Conservation (phyloP, 2,329 filamentous ascomycete species). For the Venturia aucupariae region DNA sequence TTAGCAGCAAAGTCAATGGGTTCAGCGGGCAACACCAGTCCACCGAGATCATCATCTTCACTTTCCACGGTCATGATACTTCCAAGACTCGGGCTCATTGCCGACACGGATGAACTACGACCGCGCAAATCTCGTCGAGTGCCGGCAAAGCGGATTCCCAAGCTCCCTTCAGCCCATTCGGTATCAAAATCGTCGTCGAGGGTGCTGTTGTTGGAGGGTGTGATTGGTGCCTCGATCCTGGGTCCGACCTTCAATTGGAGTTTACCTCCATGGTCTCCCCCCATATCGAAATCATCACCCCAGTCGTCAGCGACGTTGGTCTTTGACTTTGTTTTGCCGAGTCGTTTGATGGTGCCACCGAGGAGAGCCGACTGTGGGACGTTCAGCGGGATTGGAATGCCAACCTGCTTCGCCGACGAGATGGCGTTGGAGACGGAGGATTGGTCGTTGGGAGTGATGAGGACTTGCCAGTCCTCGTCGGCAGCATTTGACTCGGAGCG, state of each 20-base stretch:
- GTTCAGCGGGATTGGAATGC: constrained; percentile 81
- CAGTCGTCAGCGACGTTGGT: constrained; percentile 40
- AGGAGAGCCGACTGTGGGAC: constrained; percentile 82
- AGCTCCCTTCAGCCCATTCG: constrained; percentile 86
- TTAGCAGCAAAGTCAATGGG: constrained; percentile 76
- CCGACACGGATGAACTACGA: constrained; percentile 78
- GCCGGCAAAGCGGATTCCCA: constrained; percentile 83
- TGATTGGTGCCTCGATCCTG: constrained; percentile 1
- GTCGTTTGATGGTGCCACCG: constrained; percentile 84
- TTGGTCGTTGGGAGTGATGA: constrained; percentile 77
- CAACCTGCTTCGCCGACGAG: constrained; percentile 74
- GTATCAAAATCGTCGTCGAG: constrained; percentile 63
- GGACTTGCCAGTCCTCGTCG: constrained; percentile 82
- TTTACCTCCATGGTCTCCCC: constrained; percentile 19
- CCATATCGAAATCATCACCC: constrained; percentile 32
- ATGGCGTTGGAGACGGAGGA: constrained; percentile 77
- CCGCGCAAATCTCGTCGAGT: constrained; percentile 73
- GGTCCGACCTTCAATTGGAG: constrained; percentile 32
- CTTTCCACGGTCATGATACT: constrained; percentile 88
- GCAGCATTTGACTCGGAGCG: constrained; percentile 68
- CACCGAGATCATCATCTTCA: constrained; percentile 85
- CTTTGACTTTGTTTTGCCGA: constrained; percentile 50
- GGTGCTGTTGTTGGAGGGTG: constrained; percentile 33
- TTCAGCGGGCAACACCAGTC: constrained; percentile 75
- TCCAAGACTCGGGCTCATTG: constrained; percentile 83